These are phyloP conservation scores for Cladosporium sp. DNA, from an alignment of 2,329 filamentous ascomycete genomes.

Conservation along the genomic window DNA sequence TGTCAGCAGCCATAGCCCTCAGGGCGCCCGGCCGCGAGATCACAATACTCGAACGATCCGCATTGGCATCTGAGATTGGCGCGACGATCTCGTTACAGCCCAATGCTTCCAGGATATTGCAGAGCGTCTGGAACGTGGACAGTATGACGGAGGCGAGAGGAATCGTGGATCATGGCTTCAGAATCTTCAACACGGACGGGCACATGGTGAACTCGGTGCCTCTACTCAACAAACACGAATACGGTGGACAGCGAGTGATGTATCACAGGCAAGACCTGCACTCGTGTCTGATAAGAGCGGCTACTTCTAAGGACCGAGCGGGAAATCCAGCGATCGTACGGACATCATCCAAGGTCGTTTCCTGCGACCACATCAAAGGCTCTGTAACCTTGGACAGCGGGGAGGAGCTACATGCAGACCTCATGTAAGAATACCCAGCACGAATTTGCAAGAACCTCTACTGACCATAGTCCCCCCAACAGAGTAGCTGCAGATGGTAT, in stretches of 20 bases:
- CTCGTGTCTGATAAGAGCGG: conserved; percentile 35
- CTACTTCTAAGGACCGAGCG: conserved; percentile 27
- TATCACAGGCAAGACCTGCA: conserved; percentile 49
- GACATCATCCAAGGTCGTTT: conserved; percentile 32
- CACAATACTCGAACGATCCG: conserved; percentile 39
- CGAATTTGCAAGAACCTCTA: neutral
- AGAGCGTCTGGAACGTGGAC: conserved; percentile 14
- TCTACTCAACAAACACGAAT: conserved; percentile 35
- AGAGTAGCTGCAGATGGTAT: conserved; percentile 44
- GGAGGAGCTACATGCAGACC: conserved; percentile 33
- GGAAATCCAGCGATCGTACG: conserved; percentile 34
- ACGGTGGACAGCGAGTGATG: conserved; percentile 45
- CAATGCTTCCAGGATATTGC: conserved; percentile 42
- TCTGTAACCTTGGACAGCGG: conserved; percentile 41
- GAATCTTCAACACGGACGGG: conserved; percentile 40
- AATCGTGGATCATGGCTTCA: conserved; percentile 42
- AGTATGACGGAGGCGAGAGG: conserved; percentile 33
- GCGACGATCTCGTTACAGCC: conserved; percentile 48
- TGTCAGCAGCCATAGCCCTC: conserved; percentile 41
- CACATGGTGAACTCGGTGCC: conserved; percentile 38
- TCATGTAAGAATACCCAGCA: conserved; percentile 28
- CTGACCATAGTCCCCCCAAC: neutral
- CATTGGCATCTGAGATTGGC: conserved; percentile 40
- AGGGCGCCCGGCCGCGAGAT: conserved; percentile 39
- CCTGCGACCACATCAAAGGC: conserved; percentile 31